Evolutionary conservation across 106 monocot species (phyloP).

Genomic region (Hemerocallis citrina): DNA sequence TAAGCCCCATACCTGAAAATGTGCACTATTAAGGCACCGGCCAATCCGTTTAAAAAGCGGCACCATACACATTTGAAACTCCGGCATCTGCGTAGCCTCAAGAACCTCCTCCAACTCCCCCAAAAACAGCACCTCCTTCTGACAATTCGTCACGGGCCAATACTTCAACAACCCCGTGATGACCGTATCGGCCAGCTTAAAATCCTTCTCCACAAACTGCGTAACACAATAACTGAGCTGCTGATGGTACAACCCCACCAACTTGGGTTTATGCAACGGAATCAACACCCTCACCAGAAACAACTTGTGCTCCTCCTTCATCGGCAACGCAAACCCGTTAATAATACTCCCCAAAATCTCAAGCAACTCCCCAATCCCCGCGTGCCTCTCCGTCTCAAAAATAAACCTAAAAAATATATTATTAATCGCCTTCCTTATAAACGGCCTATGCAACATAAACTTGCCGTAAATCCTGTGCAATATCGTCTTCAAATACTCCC

Average conservation of each 20-base stretch:
- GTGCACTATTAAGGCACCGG: slow-evolving; percentile 58
- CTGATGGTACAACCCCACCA: slow-evolving; percentile 31
- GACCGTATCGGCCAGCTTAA: slow-evolving; percentile 45
- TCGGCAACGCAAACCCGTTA: slow-evolving; percentile 43
- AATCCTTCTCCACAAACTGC: slow-evolving; percentile 59
- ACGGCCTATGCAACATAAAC: slow-evolving; percentile 49
- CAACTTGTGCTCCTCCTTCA: slow-evolving; percentile 64
- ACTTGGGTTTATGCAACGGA: slow-evolving; percentile 45
- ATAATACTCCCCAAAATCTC: slow-evolving; percentile 53
- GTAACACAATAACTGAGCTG: slow-evolving; percentile 41
- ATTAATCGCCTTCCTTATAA: slow-evolving; percentile 45
- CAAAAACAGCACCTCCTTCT: slow-evolving; percentile 44
- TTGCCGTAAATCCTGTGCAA: slow-evolving; percentile 49
- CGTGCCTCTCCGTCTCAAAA: slow-evolving; percentile 39
- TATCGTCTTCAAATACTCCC: slow-evolving; percentile 46
- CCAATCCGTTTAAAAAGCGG: slow-evolving; percentile 40
- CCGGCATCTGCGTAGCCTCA: slow-evolving; percentile 32
- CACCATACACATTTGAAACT: slow-evolving; percentile 55
- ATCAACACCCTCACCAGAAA: slow-evolving; percentile 39
- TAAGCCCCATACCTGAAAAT: slow-evolving; percentile 40
- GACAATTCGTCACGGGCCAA: slow-evolving; percentile 48
- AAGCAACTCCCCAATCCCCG: slow-evolving; percentile 37
- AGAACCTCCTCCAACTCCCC: slow-evolving; percentile 53
- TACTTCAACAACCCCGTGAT: slow-evolving; percentile 42
- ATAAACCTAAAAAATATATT: slow-evolving; percentile 49